Conservation (phyloP, 2,329 filamentous ascomycete genomes). For the Laburnicola sp. region DNA sequence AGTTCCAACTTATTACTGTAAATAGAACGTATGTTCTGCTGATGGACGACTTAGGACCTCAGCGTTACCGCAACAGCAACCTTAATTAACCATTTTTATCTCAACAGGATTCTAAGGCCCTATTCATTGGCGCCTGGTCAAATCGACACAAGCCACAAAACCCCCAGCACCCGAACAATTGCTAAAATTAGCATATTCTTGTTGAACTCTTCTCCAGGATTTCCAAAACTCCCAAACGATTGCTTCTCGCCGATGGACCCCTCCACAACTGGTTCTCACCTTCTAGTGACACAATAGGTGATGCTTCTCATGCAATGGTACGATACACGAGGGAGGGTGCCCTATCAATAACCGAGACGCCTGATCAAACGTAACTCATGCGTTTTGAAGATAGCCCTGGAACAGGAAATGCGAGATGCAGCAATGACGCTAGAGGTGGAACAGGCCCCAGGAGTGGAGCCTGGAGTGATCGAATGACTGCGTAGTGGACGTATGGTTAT, state of each 20-base stretch:
- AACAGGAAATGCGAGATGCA: conserved; percentile 18
- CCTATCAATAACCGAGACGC: conserved; percentile 68
- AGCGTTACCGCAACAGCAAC: no score
- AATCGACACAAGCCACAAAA: no score
- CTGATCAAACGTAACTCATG: conserved; percentile 50
- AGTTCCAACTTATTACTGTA: no score
- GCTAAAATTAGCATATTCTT: conserved; percentile 16
- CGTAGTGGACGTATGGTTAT: conserved; percentile 54
- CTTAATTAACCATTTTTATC: no score
- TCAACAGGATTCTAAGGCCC: conserved; percentile 48
- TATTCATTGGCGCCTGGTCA: no score
- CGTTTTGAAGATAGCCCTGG: conserved; percentile 34
- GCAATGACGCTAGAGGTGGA: conserved; percentile 35
- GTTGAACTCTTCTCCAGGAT: conserved; percentile 35
- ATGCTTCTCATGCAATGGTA: conserved; percentile 28
- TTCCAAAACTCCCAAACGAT: conserved; percentile 24
- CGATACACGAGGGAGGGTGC: conserved; percentile 50
- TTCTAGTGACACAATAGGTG: conserved; percentile 20
- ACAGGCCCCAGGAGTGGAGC: conserved; percentile 40
- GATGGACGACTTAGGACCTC: no score
- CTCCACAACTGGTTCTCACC: conserved; percentile 19
- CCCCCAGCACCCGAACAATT: no score
- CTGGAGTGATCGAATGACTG: conserved; percentile 53
- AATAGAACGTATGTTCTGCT: no score
- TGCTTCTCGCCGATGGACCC: conserved; percentile 17